Evolutionary conservation across 768 basidiomycete species (phyloP).

Genomic region (Suillus sp.): DNA sequence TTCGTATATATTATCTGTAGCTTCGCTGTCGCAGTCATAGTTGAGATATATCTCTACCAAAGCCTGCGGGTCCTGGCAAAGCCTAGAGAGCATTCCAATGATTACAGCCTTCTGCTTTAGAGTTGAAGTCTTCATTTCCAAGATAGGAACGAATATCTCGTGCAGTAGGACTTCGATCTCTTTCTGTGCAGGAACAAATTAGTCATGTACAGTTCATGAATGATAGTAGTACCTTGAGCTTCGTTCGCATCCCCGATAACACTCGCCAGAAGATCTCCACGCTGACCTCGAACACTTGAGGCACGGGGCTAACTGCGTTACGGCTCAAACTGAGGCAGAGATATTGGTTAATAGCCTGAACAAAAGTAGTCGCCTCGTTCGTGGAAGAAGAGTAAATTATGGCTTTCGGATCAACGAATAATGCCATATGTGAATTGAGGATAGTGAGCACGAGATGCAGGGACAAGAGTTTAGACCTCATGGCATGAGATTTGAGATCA

Average conservation of each 20-base stretch:
- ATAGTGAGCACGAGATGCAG: conserved; percentile 93
- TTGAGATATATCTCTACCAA: conserved; percentile 98
- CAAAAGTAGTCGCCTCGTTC: conserved; percentile 84
- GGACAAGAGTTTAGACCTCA: conserved; percentile 95
- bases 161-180: conserved; percentile 98
- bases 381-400: conserved; percentile 91
- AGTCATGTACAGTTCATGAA: conserved; percentile 13
- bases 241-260: conserved; percentile 90
- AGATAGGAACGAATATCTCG: conserved; percentile 97
- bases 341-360: conserved; percentile 95
- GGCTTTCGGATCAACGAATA: conserved; percentile 87
- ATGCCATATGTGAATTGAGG: conserved; percentile 84
- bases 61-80: conserved; percentile 96
- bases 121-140: conserved; percentile 97
- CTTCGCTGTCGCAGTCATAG: conserved; percentile 96
- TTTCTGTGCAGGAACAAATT: conserved; percentile 59
- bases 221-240: conserved; percentile 72
- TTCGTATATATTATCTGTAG: conserved; percentile 96
- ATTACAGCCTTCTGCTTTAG: conserved; percentile 94
- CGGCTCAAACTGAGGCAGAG: conserved; percentile 90
- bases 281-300: conserved; percentile 96
- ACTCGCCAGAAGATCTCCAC: conserved; percentile 99
- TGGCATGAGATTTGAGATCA: conserved; percentile 94
- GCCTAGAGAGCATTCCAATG: conserved; percentile 79
- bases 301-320: conserved; percentile 93